These are phyloP conservation scores for Physocladia obscura DNA, from an alignment of 192 early-diverging fungal genomes.

Conservation along the genomic window DNA sequence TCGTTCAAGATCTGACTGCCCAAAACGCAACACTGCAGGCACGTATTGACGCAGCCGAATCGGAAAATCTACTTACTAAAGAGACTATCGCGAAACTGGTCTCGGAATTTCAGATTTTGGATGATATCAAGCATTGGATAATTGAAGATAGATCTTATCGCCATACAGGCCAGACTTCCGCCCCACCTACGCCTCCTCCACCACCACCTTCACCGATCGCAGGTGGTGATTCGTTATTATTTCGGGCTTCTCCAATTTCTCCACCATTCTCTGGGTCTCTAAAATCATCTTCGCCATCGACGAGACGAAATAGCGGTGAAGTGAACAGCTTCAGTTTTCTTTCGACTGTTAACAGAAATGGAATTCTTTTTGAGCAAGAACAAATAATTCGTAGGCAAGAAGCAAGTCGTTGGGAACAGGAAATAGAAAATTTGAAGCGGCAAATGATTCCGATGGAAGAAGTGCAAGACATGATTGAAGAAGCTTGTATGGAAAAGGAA, in stretches of 20 bases:
- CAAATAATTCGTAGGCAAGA: not conserved
- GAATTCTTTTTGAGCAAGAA: not conserved
- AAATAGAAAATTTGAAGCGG: not conserved
- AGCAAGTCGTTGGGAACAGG: not conserved
- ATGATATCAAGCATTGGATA: too few species aligned
- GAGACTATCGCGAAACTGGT: too few species aligned
- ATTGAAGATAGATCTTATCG: too few species aligned
- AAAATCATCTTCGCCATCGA: not conserved
- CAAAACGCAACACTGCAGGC: not conserved
- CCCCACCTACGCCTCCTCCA: too few species aligned
- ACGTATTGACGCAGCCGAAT: too few species aligned
- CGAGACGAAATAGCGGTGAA: not conserved
- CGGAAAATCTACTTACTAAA: too few species aligned
- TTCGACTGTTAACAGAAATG: not conserved
- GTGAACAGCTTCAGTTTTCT: not conserved
- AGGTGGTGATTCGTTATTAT: too few species aligned
- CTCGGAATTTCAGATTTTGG: too few species aligned
- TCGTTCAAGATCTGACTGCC: not conserved
- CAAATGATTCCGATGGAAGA: not conserved
- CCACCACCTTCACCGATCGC: too few species aligned
- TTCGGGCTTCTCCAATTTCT: too few species aligned
- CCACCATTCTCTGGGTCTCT: too few species aligned
- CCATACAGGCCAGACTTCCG: too few species aligned
- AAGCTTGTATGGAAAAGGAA: not conserved
- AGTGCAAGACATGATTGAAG: constrained; percentile 9